Conservation (phyloP, 2,329 filamentous ascomycete species). For the Zelopaecilomyces penicillatus region DNA sequence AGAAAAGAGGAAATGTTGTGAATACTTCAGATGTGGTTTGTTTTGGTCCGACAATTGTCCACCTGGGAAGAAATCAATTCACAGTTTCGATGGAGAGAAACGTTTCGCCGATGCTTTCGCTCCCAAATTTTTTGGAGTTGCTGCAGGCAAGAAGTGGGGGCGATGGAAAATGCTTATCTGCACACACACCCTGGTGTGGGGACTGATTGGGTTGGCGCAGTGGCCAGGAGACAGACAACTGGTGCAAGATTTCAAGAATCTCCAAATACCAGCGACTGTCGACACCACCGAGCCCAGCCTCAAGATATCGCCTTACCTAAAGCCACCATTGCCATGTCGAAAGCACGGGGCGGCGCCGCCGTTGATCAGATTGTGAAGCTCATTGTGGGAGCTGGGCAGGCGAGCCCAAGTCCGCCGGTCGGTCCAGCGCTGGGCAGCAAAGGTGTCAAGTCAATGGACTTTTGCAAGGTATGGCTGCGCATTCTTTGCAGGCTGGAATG, state of each 20-base stretch:
- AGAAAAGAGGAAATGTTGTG: background rate
- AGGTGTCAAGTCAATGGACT: conserved; percentile 99
- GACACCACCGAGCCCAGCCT: background rate
- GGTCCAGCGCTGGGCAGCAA: conserved; percentile 94
- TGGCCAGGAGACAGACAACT: too few relatives aligned
- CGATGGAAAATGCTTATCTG: background rate
- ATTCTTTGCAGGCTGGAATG: background rate
- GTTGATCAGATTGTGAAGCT: conserved; percentile 83
- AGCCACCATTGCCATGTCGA: conserved; percentile 39
- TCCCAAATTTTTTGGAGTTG: conserved; percentile 17
- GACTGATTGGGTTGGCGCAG: background rate
- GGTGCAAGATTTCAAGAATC: too few relatives aligned
- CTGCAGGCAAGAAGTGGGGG: conserved; percentile 12
- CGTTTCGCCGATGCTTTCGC: conserved; percentile 2
- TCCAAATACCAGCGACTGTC: background rate
- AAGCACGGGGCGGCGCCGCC: conserved; percentile 31
- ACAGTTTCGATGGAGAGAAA: background rate
- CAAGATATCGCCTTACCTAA: too few relatives aligned
- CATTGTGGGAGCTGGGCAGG: conserved; percentile 93
- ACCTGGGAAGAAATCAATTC: background rate
- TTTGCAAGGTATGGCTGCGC: conserved; percentile 70
- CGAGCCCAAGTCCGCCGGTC: conserved; percentile 88
- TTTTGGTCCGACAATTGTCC: background rate
- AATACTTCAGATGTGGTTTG: background rate
- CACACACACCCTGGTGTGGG: conserved; percentile 7